Evolutionary conservation across 2,329 filamentous ascomycete genomes (phyloP).

Genomic region (Trichoderma koningiopsis): DNA sequence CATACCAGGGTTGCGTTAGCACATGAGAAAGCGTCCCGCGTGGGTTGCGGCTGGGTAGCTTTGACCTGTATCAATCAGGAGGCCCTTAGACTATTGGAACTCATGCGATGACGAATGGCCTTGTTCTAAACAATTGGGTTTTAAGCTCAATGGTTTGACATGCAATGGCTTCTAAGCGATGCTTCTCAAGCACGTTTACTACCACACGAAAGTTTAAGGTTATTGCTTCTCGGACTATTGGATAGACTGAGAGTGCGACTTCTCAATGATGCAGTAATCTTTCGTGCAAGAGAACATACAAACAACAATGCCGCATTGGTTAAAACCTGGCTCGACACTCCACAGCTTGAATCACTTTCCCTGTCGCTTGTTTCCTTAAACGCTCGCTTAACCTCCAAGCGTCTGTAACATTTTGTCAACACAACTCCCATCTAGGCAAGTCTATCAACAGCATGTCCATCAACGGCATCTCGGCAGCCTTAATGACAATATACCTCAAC

Average conservation of each 20-base stretch:
- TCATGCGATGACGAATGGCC: too few relatives aligned
- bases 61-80: not conserved
- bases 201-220: not conserved
- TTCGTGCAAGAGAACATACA: not conserved
- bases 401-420: not conserved
- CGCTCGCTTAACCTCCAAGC: slow-evolving; percentile 8
- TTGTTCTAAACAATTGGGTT: not conserved
- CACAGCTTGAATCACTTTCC: not conserved
- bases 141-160: not conserved
- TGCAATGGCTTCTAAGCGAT: not conserved
- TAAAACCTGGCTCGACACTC: not conserved
- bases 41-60: not conserved
- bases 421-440: not conserved
- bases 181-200: not conserved
- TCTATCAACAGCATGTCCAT: not conserved
- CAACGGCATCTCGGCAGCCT: not conserved
- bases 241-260: not conserved
- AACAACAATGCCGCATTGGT: not conserved
- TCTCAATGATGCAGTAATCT: not conserved
- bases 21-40: not conserved
- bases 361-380: not conserved
- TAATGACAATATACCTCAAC: not conserved
- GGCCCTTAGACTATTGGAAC: not conserved
- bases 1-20: not conserved
- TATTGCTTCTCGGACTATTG: not conserved